Evolutionary conservation across 2,329 filamentous ascomycete species (phyloP).

Genomic region (Scortechinia acanthostroma): DNA sequence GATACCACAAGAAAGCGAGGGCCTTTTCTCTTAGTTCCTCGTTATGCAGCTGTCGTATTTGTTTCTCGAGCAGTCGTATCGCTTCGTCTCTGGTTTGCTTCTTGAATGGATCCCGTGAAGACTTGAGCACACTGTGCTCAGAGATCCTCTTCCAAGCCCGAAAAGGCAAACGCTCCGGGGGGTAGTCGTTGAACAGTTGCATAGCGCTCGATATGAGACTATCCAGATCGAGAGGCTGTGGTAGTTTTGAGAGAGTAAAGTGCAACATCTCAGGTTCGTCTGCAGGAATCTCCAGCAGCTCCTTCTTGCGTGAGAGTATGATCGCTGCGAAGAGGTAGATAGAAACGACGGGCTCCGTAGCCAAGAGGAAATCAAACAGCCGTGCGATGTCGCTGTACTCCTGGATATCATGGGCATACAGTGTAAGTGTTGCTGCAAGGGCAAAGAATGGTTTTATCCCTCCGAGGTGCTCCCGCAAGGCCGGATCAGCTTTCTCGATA

Average conservation of each 20-base stretch:
- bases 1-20: constrained; percentile 45
- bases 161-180: constrained; percentile 59
- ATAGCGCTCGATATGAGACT: constrained; percentile 62
- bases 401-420: constrained; percentile 94
- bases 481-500: constrained; percentile 63
- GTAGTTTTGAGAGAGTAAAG: constrained; percentile 78
- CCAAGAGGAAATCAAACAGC: constrained; percentile 85
- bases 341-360: constrained; percentile 77
- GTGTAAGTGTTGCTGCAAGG: constrained; percentile 82
- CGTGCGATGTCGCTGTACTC: constrained; percentile 81
- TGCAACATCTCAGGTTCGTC: constrained; percentile 92
- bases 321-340: constrained; percentile 91
- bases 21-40: constrained; percentile 48
- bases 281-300: constrained; percentile 75
- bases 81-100: constrained; percentile 61
- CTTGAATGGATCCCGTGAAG: constrained; percentile 49
- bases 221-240: constrained; percentile 74
- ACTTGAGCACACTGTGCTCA: constrained; percentile 75
- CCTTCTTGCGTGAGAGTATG: constrained; percentile 70
- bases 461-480: constrained; percentile 69
- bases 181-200: constrained; percentile 54
- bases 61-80: constrained; percentile 58
- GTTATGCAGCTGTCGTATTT: constrained; percentile 66
- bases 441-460: constrained; percentile 83
- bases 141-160: constrained; percentile 68